Conservation (phyloP, 306 rosid genomes). For the Acmispon strigosus region DNA sequence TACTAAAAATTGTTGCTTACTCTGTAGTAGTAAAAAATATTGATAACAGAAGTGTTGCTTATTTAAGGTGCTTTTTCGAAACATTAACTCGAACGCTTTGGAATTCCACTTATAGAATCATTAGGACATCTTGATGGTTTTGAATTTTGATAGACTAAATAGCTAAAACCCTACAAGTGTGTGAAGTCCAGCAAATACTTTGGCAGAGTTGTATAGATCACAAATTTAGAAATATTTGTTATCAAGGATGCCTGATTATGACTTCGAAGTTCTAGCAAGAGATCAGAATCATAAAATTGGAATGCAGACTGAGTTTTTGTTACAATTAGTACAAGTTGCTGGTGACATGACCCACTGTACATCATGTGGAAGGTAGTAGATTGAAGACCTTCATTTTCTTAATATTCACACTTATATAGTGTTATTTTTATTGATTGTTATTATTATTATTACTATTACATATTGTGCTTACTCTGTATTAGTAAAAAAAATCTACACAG, state of each 20-base stretch:
- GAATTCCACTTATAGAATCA: not conserved
- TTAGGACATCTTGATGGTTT: not conserved
- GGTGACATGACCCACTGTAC: not conserved
- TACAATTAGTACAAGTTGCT: too few species aligned
- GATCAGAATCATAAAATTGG: not conserved
- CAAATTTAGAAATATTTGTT: slow-evolving; percentile 5
- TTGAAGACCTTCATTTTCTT: not conserved
- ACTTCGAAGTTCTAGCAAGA: not conserved
- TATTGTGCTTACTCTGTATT: not conserved
- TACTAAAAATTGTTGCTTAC: too few species aligned
- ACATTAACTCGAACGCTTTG: not conserved
- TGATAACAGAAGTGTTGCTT: not conserved
- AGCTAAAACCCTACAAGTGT: not conserved
- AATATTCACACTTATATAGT: not conserved
- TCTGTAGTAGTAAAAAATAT: too few species aligned
- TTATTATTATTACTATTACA: not conserved
- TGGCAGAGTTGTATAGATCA: not conserved
- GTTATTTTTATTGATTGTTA: not conserved
- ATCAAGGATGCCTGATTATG: not conserved
- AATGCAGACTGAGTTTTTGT: not conserved
- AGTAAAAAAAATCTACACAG: not conserved
- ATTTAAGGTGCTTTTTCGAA: not conserved
- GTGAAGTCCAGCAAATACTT: not conserved
- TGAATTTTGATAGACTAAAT: not conserved
- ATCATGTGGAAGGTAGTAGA: not conserved